phyloP scores from a whole-genome alignment of 2,329 filamentous ascomycete species.

The Bipolaris bicolor region DNA sequence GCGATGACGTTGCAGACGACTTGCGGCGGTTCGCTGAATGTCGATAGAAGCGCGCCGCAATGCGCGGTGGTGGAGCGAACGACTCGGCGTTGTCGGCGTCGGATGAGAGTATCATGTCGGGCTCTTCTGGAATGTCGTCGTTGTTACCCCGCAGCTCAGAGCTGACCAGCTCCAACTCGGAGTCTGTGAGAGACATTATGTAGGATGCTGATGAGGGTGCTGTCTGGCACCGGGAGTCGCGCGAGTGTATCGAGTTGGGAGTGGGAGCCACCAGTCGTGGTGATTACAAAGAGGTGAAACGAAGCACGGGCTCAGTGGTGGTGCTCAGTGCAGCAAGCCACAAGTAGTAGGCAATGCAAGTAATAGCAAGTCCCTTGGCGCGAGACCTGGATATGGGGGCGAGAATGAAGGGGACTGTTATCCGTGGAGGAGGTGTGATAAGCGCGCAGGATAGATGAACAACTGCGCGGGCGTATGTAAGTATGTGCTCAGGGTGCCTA shows the following conservation, averaged over 20 bases:
- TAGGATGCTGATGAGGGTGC: conserved; percentile 3
- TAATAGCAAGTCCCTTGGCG: conserved; percentile 15
- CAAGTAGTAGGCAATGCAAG: conserved; percentile 25
- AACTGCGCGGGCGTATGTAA: conserved; percentile 19
- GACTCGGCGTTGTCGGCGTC: conserved; percentile 48
- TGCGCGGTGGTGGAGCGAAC: conserved; percentile 73
- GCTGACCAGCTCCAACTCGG: conserved; percentile 41
- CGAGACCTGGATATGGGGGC: conserved; percentile 27
- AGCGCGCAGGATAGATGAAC: conserved; percentile 10
- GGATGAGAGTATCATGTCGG: conserved; percentile 50
- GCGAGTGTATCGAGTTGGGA: conserved; percentile 29
- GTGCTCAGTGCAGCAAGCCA: conserved; percentile 27
- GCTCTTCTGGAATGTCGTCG: conserved; percentile 52
- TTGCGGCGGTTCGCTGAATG: conserved; percentile 70
- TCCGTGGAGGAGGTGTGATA: conserved; percentile 13
- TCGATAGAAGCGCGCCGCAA: conserved; percentile 78
- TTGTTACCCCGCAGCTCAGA: conserved; percentile 37
- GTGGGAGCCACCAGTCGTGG: conserved; percentile 8
- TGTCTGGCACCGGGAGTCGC: conserved; percentile 19
- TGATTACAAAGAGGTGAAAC: conserved; percentile 34
- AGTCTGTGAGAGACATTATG: conserved; percentile 43
- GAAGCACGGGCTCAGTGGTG: conserved; percentile 37
- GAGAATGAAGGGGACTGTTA: conserved; percentile 27
- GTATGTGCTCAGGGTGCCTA: conserved; percentile 15
- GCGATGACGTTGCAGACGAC: conserved; percentile 77